Base-by-base conservation (phyloP, 441 rosid species). In the Gossypium trilobum region DNA sequence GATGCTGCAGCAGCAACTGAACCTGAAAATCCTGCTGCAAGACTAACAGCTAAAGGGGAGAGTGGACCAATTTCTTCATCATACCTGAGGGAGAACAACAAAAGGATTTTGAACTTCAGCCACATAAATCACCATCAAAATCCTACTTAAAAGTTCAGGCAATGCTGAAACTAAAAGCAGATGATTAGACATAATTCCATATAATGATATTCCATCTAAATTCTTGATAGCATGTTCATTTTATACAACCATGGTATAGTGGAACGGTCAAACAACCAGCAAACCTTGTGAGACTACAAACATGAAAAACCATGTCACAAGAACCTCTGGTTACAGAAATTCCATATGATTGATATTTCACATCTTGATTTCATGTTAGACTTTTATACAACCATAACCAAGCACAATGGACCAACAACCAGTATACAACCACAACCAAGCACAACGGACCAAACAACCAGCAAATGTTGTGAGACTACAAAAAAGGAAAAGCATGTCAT, bases 1-100 rank as follows among this genome's bases (percentile, higher is more conserved):
- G 99, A 95, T 72, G 90, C 95, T 50, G 93, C 98, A 73, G 98
- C 97, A 77, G 93, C 99, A 73, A 89, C n/a, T 27, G 87, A 80
- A 77, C 98, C 95, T 0, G 99, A 95, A 74, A 92, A 75, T 25
- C 95, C 98, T 78, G 99, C 98, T 0, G 96, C 93, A 72, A 89
- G 68, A 75, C 91, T 92, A 70, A 84, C 77, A 55, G 86, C 79
- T 42, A 88, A 46, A 0, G 97, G 94, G 76, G 91, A 83, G 75
- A 95, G 80, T 2, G 97, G 92, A 55, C 90, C 93, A 6, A 88
- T 73, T 73, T 91, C 97, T 74, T 87, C 96, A 77, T 86, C 87
- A 23, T 84, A 82, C 58, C 97, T 92, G 84, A 66, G 3, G 31
- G 29, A 70, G 39, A 14, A 62, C 19, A 42, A 70, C 27, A 72